These are phyloP conservation scores for Nemania sp. DNA, from an alignment of 2,329 filamentous ascomycete species.

Conservation along the genomic window DNA sequence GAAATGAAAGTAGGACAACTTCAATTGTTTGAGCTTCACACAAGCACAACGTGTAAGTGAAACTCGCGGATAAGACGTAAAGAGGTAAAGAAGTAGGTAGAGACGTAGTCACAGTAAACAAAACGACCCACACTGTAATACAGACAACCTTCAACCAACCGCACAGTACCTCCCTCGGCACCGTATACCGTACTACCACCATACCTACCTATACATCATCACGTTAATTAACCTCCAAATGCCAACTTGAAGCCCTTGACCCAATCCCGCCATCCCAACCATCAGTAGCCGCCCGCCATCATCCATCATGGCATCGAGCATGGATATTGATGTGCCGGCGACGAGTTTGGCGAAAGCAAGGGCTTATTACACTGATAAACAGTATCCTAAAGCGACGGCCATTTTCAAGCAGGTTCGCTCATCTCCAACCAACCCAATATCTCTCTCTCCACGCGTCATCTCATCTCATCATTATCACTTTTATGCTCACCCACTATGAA, in stretches of 20 bases:
- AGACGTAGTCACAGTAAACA: neutral
- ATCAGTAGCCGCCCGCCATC: neutral
- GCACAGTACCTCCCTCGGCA: too few relatives aligned
- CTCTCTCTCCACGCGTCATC: neutral
- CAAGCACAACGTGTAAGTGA: neutral
- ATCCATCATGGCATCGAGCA: constrained; percentile 25
- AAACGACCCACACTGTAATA: neutral
- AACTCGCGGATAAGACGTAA: neutral
- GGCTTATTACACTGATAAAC: constrained; percentile 25
- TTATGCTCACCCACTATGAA: neutral
- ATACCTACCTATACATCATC: constrained; percentile 1
- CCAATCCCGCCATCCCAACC: neutral
- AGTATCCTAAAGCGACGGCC: constrained; percentile 27
- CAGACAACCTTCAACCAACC: neutral
- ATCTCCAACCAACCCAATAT: neutral
- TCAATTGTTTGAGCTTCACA: neutral
- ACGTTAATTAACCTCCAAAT: constrained; percentile 1
- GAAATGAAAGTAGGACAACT: neutral
- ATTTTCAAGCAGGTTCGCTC: constrained; percentile 33
- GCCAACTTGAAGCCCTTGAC: neutral
- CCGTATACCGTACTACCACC: too few relatives aligned
- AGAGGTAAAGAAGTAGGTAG: too few relatives aligned
- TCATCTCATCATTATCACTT: neutral
- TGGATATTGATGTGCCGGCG: neutral
- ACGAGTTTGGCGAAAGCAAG: constrained; percentile 21